These are phyloP conservation scores for Lagenaria siceraria DNA, from an alignment of 306 rosid species.

Conservation along the genomic window DNA sequence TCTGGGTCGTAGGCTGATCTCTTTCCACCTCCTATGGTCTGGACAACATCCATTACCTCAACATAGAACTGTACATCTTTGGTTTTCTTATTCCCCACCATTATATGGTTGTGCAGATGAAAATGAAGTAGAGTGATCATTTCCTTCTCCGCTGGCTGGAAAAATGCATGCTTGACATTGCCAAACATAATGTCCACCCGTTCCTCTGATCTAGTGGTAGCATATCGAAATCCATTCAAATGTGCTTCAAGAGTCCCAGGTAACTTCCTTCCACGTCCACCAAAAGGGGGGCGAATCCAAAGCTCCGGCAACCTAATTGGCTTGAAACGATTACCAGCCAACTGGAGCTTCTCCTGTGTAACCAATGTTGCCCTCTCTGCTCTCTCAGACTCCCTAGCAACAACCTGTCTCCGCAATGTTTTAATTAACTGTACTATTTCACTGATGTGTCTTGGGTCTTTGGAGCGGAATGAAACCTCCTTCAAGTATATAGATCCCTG, in stretches of 20 bases:
- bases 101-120: constrained; percentile 86
- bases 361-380: constrained; percentile 97
- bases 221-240: constrained; percentile 76
- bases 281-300: constrained; percentile 87
- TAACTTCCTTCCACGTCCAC: constrained; percentile 90
- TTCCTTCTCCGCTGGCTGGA: constrained; percentile 98
- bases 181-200: constrained; percentile 73
- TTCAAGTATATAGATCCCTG: constrained; percentile 73
- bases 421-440: constrained; percentile 81
- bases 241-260: constrained; percentile 91
- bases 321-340: constrained; percentile 79
- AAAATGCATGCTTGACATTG: constrained; percentile 82
- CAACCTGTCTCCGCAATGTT: constrained; percentile 74
- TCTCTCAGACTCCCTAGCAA: constrained; percentile 86
- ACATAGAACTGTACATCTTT: constrained; percentile 85
- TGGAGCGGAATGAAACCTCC: constrained; percentile 91
- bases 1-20: constrained; percentile 93
- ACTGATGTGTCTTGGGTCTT: constrained; percentile 76
- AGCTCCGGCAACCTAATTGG: constrained; percentile 74
- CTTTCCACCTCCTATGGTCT: constrained; percentile 76
- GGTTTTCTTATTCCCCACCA: constrained; percentile 94
- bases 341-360: constrained; percentile 86
- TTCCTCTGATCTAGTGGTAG: constrained; percentile 77
- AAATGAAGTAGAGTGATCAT: constrained; percentile 92
- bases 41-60: constrained; percentile 94